These are phyloP conservation scores for Fusarium tanahbumbuense DNA, from an alignment of 2,329 filamentous ascomycete genomes.

Conservation along the genomic window DNA sequence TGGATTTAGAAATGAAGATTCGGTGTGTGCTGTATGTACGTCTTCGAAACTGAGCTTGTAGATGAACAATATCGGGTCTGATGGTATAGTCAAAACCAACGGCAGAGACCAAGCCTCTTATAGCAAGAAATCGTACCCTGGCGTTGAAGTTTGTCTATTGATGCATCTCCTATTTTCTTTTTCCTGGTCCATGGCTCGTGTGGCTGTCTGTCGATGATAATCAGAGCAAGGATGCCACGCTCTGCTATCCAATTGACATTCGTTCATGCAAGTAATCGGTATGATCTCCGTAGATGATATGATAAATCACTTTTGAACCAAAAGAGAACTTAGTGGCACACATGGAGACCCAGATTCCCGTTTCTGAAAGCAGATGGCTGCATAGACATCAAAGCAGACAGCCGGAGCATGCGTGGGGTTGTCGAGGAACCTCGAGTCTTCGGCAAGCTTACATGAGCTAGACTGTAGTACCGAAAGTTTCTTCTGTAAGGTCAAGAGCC, in stretches of 20 bases:
- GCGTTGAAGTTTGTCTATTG: not conserved
- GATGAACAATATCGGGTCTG: not conserved
- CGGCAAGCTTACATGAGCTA: constrained; percentile 13
- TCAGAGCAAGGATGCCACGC: constrained; percentile 7
- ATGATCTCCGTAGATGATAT: not conserved
- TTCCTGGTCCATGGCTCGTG: constrained; percentile 4
- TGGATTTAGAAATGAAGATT: not conserved
- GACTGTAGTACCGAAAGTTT: not conserved
- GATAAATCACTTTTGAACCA: constrained; percentile 19
- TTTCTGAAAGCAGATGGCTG: constrained; percentile 36
- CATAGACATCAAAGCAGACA: constrained; percentile 38
- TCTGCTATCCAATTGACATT: constrained; percentile 12
- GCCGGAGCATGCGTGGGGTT: constrained; percentile 24
- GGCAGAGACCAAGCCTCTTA: constrained; percentile 20
- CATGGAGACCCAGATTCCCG: constrained; percentile 1
- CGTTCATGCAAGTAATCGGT: constrained; percentile 19
- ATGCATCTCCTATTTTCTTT: not conserved
- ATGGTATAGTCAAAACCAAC: not conserved
- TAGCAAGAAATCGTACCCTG: constrained; percentile 6
- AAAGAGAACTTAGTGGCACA: constrained; percentile 8
- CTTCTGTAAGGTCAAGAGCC: not conserved
- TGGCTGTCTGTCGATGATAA: constrained; percentile 10
- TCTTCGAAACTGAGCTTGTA: not conserved
- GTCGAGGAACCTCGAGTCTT: constrained; percentile 11
- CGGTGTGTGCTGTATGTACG: not conserved